A percentile compares a stretch with the other conserved stretches of the same genome.
phyloP scores from a whole-genome alignment of 805 yeast species.

The Candida ficus region DNA sequence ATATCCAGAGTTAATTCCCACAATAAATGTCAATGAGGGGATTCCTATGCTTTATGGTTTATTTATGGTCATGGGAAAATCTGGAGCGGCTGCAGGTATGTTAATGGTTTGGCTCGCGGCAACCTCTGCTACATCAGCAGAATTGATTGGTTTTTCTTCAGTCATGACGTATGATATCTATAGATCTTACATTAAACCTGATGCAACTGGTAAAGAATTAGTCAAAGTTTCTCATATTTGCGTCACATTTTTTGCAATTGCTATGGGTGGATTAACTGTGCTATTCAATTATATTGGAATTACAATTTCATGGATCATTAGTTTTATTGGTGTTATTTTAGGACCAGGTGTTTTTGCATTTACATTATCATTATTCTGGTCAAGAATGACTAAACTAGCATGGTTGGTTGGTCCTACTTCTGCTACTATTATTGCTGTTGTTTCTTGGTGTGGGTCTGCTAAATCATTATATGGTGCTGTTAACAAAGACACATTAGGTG shows the following conservation, averaged over 20 bases:
- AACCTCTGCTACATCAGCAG: conserved; percentile 84
- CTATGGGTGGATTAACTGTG: conserved; percentile 33
- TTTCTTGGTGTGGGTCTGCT: conserved; percentile 23
- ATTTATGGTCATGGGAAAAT: conserved; percentile 68
- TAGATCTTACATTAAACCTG: conserved; percentile 70
- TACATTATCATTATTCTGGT: conserved; percentile 31
- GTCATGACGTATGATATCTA: conserved; percentile 78
- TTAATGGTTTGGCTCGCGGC: conserved; percentile 79
- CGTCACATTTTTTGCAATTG: conserved; percentile 34
- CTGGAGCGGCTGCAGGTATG: conserved; percentile 78
- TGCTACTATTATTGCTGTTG: conserved; percentile 21
- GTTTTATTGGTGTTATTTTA: conserved; percentile 35
- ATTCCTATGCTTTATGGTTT: conserved; percentile 62
- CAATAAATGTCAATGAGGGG: conserved; percentile 35
- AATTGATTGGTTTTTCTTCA: conserved; percentile 77
- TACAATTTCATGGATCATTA: conserved; percentile 36
- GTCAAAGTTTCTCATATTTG: conserved; percentile 38
- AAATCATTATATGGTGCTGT: conserved; percentile 19
- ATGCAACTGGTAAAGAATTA: conserved; percentile 64
- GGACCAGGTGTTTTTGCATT: conserved; percentile 33
- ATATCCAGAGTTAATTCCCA: conserved; percentile 39
- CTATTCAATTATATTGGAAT: conserved; percentile 37
- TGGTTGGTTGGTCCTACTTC: conserved; percentile 23
- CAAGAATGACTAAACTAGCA: conserved; percentile 11
- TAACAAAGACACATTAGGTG: conserved; percentile 16